These are phyloP conservation scores for Candolleomyces aberdarensis DNA, from an alignment of 768 basidiomycete species.

Conservation along the genomic window DNA sequence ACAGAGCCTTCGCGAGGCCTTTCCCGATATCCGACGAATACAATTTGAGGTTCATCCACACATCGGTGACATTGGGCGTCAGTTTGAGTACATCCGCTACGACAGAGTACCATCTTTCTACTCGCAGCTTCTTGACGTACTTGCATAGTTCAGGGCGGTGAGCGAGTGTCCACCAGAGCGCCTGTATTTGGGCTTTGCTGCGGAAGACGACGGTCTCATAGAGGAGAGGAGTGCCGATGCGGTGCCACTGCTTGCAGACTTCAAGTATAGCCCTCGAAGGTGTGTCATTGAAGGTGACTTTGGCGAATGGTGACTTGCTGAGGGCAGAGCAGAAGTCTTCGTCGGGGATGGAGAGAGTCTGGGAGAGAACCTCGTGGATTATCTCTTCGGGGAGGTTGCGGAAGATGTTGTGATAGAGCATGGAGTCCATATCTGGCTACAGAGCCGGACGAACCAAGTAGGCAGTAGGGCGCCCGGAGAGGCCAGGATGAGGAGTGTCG, in stretches of 20 bases:
- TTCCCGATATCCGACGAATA: background rate
- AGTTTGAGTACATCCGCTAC: background rate
- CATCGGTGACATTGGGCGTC: background rate
- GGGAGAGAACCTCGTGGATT: slow-evolving; percentile 18
- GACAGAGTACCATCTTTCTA: slow-evolving; percentile 18
- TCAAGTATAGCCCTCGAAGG: slow-evolving; percentile 18
- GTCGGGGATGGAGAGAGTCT: slow-evolving; percentile 16
- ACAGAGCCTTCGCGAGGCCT: background rate
- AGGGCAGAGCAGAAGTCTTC: slow-evolving; percentile 15
- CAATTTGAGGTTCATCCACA: background rate
- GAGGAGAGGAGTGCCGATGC: slow-evolving; percentile 23
- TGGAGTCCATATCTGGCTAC: background rate
- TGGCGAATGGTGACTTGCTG: slow-evolving; percentile 12
- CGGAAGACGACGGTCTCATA: slow-evolving; percentile 23
- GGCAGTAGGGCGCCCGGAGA: no score
- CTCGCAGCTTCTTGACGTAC: slow-evolving; percentile 20
- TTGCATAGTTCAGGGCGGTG: slow-evolving; percentile 12
- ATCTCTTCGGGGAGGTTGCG: slow-evolving; percentile 19
- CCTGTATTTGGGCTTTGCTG: slow-evolving; percentile 21
- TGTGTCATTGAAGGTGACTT: background rate
- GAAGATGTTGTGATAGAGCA: background rate
- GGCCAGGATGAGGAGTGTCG: no score
- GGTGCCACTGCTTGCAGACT: slow-evolving; percentile 24
- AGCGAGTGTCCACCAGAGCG: slow-evolving; percentile 14
- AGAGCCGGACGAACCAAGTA: no score